Evolutionary conservation across 441 rosid species (phyloP).

Genomic region (Theobroma grandiflorum): DNA sequence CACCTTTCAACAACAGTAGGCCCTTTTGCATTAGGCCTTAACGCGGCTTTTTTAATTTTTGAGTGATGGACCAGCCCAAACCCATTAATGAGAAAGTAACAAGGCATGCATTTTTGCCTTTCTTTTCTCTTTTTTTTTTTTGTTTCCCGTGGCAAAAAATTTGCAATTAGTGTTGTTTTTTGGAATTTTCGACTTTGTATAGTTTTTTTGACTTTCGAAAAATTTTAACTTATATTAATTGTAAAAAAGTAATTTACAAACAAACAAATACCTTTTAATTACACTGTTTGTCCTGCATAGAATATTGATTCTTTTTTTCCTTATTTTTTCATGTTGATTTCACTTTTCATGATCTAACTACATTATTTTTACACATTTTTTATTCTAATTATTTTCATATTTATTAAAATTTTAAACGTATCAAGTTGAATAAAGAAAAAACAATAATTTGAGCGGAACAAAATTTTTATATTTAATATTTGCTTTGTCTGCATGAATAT

Average conservation of each 20-base stretch:
- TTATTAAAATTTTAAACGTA: not conserved
- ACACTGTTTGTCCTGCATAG: too few relatives aligned
- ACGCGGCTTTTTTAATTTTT: not conserved
- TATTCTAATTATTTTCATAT: not conserved
- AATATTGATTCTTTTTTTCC: too few relatives aligned
- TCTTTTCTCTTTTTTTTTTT: not conserved
- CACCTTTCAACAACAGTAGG: constrained; percentile 10
- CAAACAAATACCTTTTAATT: too few relatives aligned
- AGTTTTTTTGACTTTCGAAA: too few relatives aligned
- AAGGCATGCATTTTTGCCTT: not conserved
- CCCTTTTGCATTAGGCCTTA: not conserved
- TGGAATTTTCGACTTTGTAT: too few relatives aligned
- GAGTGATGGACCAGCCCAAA: constrained; percentile 12
- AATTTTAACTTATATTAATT: too few relatives aligned
- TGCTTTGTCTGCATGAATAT: not conserved
- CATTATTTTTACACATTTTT: not conserved
- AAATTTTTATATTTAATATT: not conserved
- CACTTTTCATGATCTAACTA: too few relatives aligned
- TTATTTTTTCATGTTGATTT: too few relatives aligned
- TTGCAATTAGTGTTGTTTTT: too few relatives aligned
- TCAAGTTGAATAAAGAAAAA: not conserved
- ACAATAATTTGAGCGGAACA: not conserved
- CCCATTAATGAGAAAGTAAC: constrained; percentile 19
- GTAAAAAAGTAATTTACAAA: too few relatives aligned
- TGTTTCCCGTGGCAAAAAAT: too few relatives aligned